These are phyloP conservation scores for Saccharomyces hybrid DNA, from an alignment of 1,139 yeast genomes.

Conservation along the genomic window DNA sequence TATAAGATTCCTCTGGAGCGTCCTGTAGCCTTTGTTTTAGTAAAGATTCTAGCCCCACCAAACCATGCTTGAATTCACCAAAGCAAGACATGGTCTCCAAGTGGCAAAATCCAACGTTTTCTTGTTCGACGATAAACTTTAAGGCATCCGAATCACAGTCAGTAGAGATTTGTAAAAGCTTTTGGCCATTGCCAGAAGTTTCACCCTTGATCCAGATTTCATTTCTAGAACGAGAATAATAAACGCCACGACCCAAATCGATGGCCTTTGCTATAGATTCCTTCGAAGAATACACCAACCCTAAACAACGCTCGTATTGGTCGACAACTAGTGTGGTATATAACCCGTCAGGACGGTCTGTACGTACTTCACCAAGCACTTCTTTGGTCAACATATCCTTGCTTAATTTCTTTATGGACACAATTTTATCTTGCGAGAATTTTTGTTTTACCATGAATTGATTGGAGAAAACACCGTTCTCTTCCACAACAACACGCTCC, in stretches of 20 bases:
- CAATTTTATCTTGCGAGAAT: slow-evolving; percentile 16
- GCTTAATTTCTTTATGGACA: slow-evolving; percentile 15
- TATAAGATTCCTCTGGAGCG: slow-evolving; percentile 90
- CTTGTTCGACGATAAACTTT: slow-evolving; percentile 77
- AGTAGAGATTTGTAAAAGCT: slow-evolving; percentile 50
- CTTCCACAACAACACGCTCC: slow-evolving; percentile 17
- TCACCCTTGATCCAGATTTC: slow-evolving; percentile 95
- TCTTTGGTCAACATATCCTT: slow-evolving; percentile 40
- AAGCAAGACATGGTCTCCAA: slow-evolving; percentile 72
- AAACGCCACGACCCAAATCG: slow-evolving; percentile 77
- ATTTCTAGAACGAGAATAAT: slow-evolving; percentile 80
- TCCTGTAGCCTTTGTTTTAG: slow-evolving; percentile 41
- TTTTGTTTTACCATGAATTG: slow-evolving; percentile 46
- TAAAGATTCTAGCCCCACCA: slow-evolving; percentile 54
- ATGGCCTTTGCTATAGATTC: slow-evolving; percentile 79
- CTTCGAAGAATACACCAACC: slow-evolving; percentile 81
- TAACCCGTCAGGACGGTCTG: slow-evolving; percentile 83
- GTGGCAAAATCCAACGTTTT: slow-evolving; percentile 77
- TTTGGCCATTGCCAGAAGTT: slow-evolving; percentile 90
- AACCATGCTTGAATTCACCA: slow-evolving; percentile 51
- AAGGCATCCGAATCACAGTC: slow-evolving; percentile 94
- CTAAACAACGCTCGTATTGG: slow-evolving; percentile 57
- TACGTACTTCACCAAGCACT: slow-evolving; percentile 49
- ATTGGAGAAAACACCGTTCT: slow-evolving; percentile 11
- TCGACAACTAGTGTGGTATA: slow-evolving; percentile 82